phyloP scores from a whole-genome alignment of 257 asterid genomes.

The Penstemon davidsonii region DNA sequence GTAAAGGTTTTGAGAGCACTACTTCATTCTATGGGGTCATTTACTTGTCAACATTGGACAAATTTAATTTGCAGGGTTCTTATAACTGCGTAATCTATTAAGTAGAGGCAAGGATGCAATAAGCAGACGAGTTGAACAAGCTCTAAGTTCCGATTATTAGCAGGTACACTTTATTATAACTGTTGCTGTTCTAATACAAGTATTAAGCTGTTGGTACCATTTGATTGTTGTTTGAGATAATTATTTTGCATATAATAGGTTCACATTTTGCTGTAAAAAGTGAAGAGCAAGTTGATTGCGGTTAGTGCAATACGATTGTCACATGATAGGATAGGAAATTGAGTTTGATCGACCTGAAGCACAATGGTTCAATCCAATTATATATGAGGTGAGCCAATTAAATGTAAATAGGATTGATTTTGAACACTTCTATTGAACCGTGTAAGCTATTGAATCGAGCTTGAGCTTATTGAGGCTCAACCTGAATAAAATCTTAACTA shows the following conservation, averaged over 20 bases:
- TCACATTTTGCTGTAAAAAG: background rate
- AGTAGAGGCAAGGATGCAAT: background rate
- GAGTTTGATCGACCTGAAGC: too few species aligned
- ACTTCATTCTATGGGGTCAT: slow-evolving; percentile 8
- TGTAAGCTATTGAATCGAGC: too few species aligned
- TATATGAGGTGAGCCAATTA: too few species aligned
- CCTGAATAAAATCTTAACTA: too few species aligned
- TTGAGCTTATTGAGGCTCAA: too few species aligned
- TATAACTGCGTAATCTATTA: slow-evolving; percentile 3
- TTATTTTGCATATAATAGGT: background rate
- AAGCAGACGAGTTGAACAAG: background rate
- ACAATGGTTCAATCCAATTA: too few species aligned
- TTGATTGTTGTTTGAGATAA: slow-evolving; percentile 3
- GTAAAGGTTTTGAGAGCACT: slow-evolving; percentile 1
- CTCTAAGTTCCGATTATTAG: background rate
- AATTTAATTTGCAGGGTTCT: background rate
- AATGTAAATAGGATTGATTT: too few species aligned
- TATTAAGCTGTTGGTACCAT: slow-evolving; percentile 12
- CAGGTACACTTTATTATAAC: background rate
- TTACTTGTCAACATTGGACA: slow-evolving; percentile 7
- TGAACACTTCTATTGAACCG: too few species aligned
- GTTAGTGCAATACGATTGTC: background rate
- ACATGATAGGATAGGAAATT: background rate
- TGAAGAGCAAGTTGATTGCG: background rate
- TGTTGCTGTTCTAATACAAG: background rate